Percentiles rank a stretch among this genome's conserved stretches.
Evolutionary conservation across 495 filamentous ascomycete genomes (phyloP).

Genomic region (Glutinoglossum americanum): DNA sequence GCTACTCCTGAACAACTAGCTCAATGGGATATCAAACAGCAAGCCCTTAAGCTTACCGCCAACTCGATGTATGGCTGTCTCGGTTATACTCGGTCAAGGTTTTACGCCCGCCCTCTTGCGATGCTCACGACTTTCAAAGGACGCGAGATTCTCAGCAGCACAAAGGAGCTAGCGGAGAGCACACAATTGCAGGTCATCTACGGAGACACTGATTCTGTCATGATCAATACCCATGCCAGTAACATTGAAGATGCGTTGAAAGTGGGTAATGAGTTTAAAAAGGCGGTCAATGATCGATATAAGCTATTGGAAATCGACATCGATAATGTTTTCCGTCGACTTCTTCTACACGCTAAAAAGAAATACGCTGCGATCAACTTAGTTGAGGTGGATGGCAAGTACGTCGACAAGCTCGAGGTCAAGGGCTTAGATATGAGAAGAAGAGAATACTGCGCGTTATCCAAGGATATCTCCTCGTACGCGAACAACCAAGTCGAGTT

Average conservation of each 20-base stretch:
- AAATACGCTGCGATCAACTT: constrained; percentile 97
- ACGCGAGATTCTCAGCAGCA: constrained; percentile 87
- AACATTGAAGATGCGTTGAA: constrained; percentile 79
- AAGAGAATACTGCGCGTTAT: constrained; percentile 84
- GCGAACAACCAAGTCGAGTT: not conserved
- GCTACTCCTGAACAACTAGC: constrained; percentile 72
- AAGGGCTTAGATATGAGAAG: constrained; percentile 96
- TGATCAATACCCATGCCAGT: constrained; percentile 97
- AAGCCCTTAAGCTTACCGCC: constrained; percentile 88
- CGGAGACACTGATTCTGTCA: constrained; percentile 96
- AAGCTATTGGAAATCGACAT: constrained; percentile 88
- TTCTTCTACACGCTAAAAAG: constrained; percentile 93
- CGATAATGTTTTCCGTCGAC: constrained; percentile 86
- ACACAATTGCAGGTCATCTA: constrained; percentile 85
- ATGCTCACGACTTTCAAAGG: constrained; percentile 95
- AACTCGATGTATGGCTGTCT: constrained; percentile 99
- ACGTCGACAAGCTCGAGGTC: constrained; percentile 83
- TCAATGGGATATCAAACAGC: constrained; percentile 95
- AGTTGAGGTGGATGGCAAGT: constrained; percentile 73
- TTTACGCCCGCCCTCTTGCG: constrained; percentile 86
- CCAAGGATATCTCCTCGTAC: constrained; percentile 72
- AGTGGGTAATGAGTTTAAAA: constrained; percentile 65
- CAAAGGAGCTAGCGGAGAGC: constrained; percentile 81
- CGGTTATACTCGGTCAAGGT: constrained; percentile 85
- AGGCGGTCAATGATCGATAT: constrained; percentile 72